Evolutionary conservation across 2,329 filamentous ascomycete genomes (phyloP), one percentile per base, ranked within the genome.

Genomic region (Lasiodiplodia theobromae): DNA sequence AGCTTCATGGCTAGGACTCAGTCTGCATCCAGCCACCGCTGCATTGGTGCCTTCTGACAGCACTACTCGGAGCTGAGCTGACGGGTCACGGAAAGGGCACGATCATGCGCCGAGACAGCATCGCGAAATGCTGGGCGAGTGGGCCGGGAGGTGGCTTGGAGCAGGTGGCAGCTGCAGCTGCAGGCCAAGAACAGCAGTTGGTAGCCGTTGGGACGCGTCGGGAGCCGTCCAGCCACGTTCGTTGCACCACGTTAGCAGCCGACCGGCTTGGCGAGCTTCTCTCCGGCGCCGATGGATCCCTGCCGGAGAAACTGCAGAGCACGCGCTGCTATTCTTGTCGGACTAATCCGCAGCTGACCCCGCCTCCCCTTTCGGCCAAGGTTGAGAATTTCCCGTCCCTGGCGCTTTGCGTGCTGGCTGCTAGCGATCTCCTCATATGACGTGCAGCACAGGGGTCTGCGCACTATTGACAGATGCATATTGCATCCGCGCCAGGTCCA

Each of bases 81-180:
- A 52, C 28, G 11, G 44, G 23, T 14, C 14, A 21, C 25, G 6
- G 38, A 11, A n/a, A 21, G 44, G 3, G 44, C 60, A 52, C 60
- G 28, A 64, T 38, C 60, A 64, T 64, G 60, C 60, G 60, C 60
- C 60, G 60, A 64, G 60, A 64, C 60, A 23, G 44, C 40, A 63
- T 31, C 23, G 28, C 16, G 21, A 23, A 58, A 16, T 40, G 37
- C 31, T 56, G 40, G 38, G 38, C 21, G n/a, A 49, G 57, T n/a
- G 37, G 21, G 25, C 38, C 25, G 23, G 28, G 40, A 44, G 37
- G 14, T 18, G 57, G 44, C 44, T 28, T 51, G 44, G 18, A 5
- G 58, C 58, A 63, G 58, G 44, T 53, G 53, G 28, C 18, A 57
- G 37, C 54, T 38, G 31, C 31, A 21, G 44, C 44, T 47, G 54